A percentile compares a stretch with the other conserved stretches of the same genome.
phyloP scores from a whole-genome alignment of 129 eudicot species.

The Tagetes erecta region DNA sequence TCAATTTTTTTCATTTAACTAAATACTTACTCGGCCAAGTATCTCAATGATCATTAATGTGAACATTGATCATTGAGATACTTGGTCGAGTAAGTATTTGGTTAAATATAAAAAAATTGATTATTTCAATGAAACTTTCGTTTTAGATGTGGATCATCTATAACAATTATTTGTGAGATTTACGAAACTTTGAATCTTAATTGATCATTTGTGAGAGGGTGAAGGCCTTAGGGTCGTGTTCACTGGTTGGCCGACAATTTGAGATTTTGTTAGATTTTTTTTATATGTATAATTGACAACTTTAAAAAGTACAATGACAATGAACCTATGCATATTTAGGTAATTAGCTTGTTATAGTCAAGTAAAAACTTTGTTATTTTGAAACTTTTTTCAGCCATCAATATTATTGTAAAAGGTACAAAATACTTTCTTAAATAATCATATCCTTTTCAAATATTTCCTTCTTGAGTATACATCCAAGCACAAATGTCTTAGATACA shows the following conservation, averaged over 20 bases:
- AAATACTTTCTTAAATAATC: neutral
- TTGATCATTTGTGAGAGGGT: neutral
- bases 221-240: too few species aligned
- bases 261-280: neutral
- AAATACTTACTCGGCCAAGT: too few species aligned
- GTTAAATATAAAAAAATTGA: too few species aligned
- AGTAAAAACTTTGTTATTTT: neutral
- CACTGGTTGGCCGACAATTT: too few species aligned
- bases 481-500: neutral
- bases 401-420: neutral
- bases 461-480: neutral
- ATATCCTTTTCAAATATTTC: neutral
- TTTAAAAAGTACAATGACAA: neutral
- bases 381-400: neutral
- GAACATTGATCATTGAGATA: too few species aligned
- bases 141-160: neutral
- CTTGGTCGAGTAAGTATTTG: too few species aligned
- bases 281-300: neutral
- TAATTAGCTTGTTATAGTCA: neutral
- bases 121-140: neutral
- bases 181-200: neutral
- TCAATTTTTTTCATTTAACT: too few species aligned
- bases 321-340: neutral
- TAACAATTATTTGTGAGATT: neutral
- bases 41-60: too few species aligned